Base-by-base conservation (phyloP, 805 yeast species). In the Metschnikowia gruessii region DNA sequence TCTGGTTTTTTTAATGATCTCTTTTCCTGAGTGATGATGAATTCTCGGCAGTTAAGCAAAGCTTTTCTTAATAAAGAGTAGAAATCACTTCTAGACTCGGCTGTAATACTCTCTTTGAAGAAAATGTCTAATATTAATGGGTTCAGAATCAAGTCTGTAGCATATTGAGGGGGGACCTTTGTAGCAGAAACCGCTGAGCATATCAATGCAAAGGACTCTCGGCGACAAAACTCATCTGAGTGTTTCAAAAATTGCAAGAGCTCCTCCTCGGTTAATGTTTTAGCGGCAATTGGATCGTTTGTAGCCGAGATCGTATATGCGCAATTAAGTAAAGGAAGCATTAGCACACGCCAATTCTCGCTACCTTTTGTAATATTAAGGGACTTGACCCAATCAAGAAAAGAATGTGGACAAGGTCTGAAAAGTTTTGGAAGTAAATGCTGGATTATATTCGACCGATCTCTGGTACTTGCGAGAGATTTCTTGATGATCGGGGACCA, bases 381-480 rank as follows among this genome's bases (percentile, higher is more conserved):
- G 2, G 47, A 12, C 32, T 54, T 49, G 19, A 76, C 60, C 49
- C 83, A 77, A 2, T 51, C 43, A 2, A 56, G 55, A 58, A 72
- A 78, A 1, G 76, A 73, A 3, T 55, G 47, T 1, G 74, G 69
- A 3, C 84, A 78, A 28, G 73, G 60, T 54, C 74, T 76, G 62
- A 89, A 82, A 5, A 90, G 58, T 15, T 70, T 70, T 0, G 91
- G 90, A 15, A 90, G 58, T 3, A 89, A 60, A 57, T 87, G 82
- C 1, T 75, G 63, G 43, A 79, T 79, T 2, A 85, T 68, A 48
- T 82, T 80, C 39, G 72, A 68, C 18, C 79, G 61, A 12, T 65
- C 54, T 1, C 57, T 57, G 3, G 50, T 51, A 26, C 65, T 54
- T 1, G 56, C 46, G 40, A 84, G 61, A 6, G 69, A 65, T 1